These are phyloP conservation scores for Aspergillus mulundensis DNA, from an alignment of 495 filamentous ascomycete genomes.

Conservation along the genomic window DNA sequence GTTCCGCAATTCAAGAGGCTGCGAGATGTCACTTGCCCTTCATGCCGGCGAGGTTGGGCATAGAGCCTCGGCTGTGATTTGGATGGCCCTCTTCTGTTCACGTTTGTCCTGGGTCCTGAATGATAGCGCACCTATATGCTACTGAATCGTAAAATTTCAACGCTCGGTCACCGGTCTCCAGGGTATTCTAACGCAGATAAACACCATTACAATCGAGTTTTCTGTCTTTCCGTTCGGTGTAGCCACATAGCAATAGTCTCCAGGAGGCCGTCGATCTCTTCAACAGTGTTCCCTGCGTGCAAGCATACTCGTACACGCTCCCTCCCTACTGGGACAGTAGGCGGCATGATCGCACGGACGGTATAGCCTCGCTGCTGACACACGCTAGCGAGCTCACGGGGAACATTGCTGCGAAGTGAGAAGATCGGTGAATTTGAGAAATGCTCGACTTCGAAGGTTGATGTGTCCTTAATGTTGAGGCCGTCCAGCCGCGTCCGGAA, in stretches of 20 bases:
- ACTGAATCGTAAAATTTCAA: no score
- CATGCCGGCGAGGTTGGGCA: slow-evolving; percentile 11
- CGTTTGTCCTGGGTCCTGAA: no score
- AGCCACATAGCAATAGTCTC: slow-evolving; percentile 39
- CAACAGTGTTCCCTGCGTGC: slow-evolving; percentile 46
- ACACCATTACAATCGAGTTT: slow-evolving; percentile 5
- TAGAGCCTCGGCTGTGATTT: no score
- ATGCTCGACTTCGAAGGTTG: slow-evolving; percentile 35
- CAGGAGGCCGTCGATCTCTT: slow-evolving; percentile 42
- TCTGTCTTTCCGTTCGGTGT: slow-evolving; percentile 18
- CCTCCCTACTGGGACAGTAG: slow-evolving; percentile 44
- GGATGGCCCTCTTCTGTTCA: no score
- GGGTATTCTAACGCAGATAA: no score
- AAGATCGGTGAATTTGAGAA: slow-evolving; percentile 43
- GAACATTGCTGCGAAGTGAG: slow-evolving; percentile 39
- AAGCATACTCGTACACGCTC: slow-evolving; percentile 49
- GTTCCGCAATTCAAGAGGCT: neutral
- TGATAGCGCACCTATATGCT: no score
- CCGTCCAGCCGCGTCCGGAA: slow-evolving; percentile 29
- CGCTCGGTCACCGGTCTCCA: no score
- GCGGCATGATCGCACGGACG: slow-evolving; percentile 47
- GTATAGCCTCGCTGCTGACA: slow-evolving; percentile 34
- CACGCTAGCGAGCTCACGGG: slow-evolving; percentile 25
- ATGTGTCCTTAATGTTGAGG: slow-evolving; percentile 25
- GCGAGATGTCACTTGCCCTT: slow-evolving; percentile 11